A percentile compares a stretch with the other conserved stretches of the same genome.
phyloP scores from a whole-genome alignment of 83 land plant genomes.

The Diphasiastrum complanatum region DNA sequence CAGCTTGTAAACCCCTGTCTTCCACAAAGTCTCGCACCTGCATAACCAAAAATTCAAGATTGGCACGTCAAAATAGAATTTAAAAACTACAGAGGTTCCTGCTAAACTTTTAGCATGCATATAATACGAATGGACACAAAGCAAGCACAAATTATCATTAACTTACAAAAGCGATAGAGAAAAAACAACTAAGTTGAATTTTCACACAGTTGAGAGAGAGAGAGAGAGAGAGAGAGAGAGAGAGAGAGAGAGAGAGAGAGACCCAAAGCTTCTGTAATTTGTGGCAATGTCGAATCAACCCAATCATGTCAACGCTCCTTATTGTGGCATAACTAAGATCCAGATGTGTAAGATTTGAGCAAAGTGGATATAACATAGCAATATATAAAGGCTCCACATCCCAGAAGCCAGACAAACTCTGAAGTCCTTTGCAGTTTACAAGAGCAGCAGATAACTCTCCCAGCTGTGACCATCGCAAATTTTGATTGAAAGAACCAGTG shows the following conservation, averaged over 20 bases:
- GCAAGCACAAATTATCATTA: too few species aligned
- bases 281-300: conserved; percentile 56
- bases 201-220: too few species aligned
- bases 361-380: conserved; percentile 53
- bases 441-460: conserved; percentile 37
- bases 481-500: conserved; percentile 53
- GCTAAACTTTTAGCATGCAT: too few species aligned
- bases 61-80: too few species aligned
- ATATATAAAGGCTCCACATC: conserved; percentile 46
- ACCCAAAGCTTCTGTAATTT: conserved; percentile 77
- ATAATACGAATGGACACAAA: too few species aligned
- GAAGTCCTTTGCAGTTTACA: conserved; percentile 42
- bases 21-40: conserved; percentile 81
- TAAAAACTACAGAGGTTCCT: too few species aligned
- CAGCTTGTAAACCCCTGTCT: conserved; percentile 70
- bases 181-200: too few species aligned
- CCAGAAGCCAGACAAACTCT: conserved; percentile 71
- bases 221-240: background rate
- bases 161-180: too few species aligned
- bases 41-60: too few species aligned
- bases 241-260: conserved; percentile 1
- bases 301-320: conserved; percentile 40
- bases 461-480: conserved; percentile 29
- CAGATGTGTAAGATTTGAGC: conserved; percentile 56
- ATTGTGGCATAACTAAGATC: conserved; percentile 77